Evolutionary conservation across 768 basidiomycete genomes (phyloP), one percentile per base, ranked within the genome.

Genomic region (Termitomyces sp.): DNA sequence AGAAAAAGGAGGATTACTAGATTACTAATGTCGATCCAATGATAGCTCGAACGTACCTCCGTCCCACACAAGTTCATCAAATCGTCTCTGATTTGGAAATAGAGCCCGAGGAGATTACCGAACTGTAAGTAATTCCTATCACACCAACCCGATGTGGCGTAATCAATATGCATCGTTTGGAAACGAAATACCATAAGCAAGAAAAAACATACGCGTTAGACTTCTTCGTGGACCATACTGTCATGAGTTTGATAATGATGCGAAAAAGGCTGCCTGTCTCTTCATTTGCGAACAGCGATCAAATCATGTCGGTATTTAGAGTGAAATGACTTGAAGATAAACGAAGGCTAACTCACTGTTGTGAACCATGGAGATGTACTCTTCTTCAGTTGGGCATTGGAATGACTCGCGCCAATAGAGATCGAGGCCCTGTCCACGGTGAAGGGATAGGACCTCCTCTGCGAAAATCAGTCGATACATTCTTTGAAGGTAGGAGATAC

Each of bases 191-290:
- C 13, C n/a, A 7, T 3, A 12, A 20, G 6, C 13, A 12, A 20
- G 6, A n/a, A 43, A 13, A 13, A 12, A 64, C 83, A 42, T 69
- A 89, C 89, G 85, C 72, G 27, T 82, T 74, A 33, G 72, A 61
- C 61, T 87, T 88, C 26, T 74, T 82, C 0, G 85, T 87, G 30
- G 84, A 79, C 63, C 87, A 89, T 0, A 92, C 93, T 93, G 95
- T 96, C 92, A 99, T 95, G 30, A 98, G 81, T 68, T 94, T 97
- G 70, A 98, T 83, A 0, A 91, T 93, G 45, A 98, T 85, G 20
- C 96, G 80, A 62, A 98, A 87, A 8, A 98, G 79, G 5, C 96
- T 94, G 0, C 96, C 96, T 0, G 95, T 98, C 71, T 99, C 96
- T 98, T 54, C 12, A 44, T 32, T 16, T 6, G 6, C 24, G 45